These are phyloP conservation scores for Alternaria solani DNA, from an alignment of 2,329 filamentous ascomycete genomes.

Conservation along the genomic window DNA sequence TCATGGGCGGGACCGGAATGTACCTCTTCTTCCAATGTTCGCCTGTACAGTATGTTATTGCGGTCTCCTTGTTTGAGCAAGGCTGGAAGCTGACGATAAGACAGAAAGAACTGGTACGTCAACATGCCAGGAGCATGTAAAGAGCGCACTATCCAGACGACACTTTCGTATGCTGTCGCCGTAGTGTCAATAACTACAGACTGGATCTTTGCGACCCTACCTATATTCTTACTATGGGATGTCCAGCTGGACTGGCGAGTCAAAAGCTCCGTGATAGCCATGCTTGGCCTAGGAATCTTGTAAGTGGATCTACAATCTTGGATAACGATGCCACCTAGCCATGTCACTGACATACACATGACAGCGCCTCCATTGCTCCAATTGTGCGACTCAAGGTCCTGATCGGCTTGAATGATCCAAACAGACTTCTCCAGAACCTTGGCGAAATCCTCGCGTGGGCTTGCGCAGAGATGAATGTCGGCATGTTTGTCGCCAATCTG, in stretches of 20 bases:
- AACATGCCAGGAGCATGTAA: slow-evolving; percentile 3
- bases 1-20: slow-evolving; percentile 14
- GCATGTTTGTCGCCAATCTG: slow-evolving; percentile 15
- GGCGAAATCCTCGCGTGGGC: slow-evolving; percentile 15
- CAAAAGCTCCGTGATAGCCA: slow-evolving; percentile 11
- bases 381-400: slow-evolving; percentile 14
- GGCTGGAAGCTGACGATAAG: neutral
- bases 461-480: slow-evolving; percentile 16
- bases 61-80: neutral
- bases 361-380: slow-evolving; percentile 14
- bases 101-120: slow-evolving; percentile 10
- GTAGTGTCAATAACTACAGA: slow-evolving; percentile 13
- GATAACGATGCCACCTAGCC: neutral
- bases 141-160: slow-evolving; percentile 8
- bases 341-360: too few relatives aligned
- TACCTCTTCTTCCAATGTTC: slow-evolving; percentile 14
- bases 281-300: slow-evolving; percentile 15
- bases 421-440: slow-evolving; percentile 7
- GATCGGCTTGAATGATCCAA: slow-evolving; percentile 11
- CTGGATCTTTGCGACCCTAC: slow-evolving; percentile 14
- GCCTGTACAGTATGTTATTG: slow-evolving; percentile 7
- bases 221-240: slow-evolving; percentile 15
- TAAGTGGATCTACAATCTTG: neutral
- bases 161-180: slow-evolving; percentile 12
- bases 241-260: slow-evolving; percentile 17